Conservation (phyloP, 495 filamentous ascomycete genomes). For the Aspergillus ostianus region DNA sequence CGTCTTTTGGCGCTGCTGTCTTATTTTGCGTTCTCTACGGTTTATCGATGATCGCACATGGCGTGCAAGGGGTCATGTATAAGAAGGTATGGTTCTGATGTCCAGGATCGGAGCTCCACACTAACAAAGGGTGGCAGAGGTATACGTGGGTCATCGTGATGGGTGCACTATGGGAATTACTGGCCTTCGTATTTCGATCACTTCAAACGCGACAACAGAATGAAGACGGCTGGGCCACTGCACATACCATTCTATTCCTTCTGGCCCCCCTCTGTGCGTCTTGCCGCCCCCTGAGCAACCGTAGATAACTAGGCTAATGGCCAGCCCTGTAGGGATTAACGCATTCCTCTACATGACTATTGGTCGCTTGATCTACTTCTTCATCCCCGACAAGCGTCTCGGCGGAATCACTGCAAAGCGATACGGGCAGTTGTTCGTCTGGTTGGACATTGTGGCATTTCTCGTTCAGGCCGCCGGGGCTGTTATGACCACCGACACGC, state of each 20-base stretch:
- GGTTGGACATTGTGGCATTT: conserved; percentile 61
- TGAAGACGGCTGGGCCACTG: conserved; percentile 6
- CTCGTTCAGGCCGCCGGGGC: conserved; percentile 60
- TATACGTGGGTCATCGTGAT: conserved; percentile 57
- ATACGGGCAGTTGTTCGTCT: conserved; percentile 58
- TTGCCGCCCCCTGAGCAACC: not conserved
- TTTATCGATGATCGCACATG: not conserved
- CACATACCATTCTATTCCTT: conserved; percentile 27
- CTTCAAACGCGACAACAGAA: conserved; percentile 27
- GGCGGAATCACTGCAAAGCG: conserved; percentile 46
- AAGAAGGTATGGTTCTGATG: not conserved
- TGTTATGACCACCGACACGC: conserved; percentile 32
- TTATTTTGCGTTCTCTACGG: conserved; percentile 1
- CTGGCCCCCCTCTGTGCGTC: conserved; percentile 28
- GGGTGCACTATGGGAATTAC: conserved; percentile 45
- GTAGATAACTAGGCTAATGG: too few relatives aligned
- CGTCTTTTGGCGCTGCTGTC: not conserved
- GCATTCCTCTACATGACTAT: conserved; percentile 70
- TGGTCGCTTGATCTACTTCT: conserved; percentile 61
- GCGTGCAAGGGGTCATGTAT: not conserved
- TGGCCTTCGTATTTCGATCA: conserved; percentile 39
- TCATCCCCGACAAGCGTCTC: conserved; percentile 47
- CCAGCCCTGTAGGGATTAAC: conserved; percentile 47
- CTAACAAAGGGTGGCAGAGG: conserved; percentile 20
- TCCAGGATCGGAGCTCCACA: not conserved